A percentile compares a stretch with the other conserved stretches of the same genome.
Evolutionary conservation across 805 yeast species (phyloP).

Genomic region (Monosporozyma unispora): DNA sequence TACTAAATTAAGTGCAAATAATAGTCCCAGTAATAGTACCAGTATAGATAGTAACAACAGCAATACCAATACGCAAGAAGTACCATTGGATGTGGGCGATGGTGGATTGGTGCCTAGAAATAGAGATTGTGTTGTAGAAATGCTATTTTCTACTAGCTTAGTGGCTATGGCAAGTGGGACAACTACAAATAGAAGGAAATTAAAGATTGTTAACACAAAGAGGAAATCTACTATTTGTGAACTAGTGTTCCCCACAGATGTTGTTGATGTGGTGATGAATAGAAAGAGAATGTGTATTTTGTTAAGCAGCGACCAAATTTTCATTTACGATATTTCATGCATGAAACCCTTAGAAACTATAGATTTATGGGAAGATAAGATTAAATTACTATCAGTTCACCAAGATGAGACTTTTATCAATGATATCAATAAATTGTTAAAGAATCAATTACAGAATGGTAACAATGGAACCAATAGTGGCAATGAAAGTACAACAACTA

Average conservation of each 20-base stretch:
- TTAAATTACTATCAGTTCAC: slow-evolving; percentile 11
- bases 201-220: slow-evolving; percentile 63
- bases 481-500: neutral
- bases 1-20: neutral
- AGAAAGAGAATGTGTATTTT: slow-evolving; percentile 74
- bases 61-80: neutral
- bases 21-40: neutral
- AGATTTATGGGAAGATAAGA: slow-evolving; percentile 31
- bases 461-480: slow-evolving; percentile 2
- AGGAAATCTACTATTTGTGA: slow-evolving; percentile 73
- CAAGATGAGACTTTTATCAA: slow-evolving; percentile 12
- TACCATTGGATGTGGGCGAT: neutral
- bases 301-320: slow-evolving; percentile 63
- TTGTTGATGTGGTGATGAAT: slow-evolving; percentile 67
- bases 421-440: neutral
- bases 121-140: slow-evolving; percentile 51
- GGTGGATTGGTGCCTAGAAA: slow-evolving; percentile 15
- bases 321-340: slow-evolving; percentile 82
- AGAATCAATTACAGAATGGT: neutral
- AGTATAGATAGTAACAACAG: neutral
- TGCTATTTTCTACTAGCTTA: slow-evolving; percentile 83
- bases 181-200: slow-evolving; percentile 31
- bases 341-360: slow-evolving; percentile 72
- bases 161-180: slow-evolving; percentile 68
- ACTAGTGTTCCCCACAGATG: slow-evolving; percentile 70